Evolutionary conservation across 1,284 basidiomycete genomes (phyloP).

Genomic region (Mycena citricolor): DNA sequence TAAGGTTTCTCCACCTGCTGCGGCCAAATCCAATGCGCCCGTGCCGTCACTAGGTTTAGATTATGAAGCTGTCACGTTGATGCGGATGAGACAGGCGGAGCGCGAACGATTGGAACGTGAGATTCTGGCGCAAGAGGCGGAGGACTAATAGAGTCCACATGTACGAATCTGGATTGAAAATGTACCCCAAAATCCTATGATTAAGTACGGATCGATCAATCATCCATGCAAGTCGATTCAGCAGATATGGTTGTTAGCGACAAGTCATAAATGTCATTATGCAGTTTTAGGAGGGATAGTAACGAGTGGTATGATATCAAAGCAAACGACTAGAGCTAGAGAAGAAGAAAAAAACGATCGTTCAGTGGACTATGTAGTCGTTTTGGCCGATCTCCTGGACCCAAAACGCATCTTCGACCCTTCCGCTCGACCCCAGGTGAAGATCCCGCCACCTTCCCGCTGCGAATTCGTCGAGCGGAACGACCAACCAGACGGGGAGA

Average conservation of each 20-base stretch:
- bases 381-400: conserved; percentile 54
- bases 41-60: conserved; percentile 50
- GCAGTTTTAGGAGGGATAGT: too few relatives aligned
- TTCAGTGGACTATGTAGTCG: too few relatives aligned
- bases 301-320: too few relatives aligned
- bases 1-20: conserved; percentile 30
- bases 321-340: too few relatives aligned
- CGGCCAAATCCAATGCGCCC: conserved; percentile 28
- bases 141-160: too few relatives aligned
- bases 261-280: too few relatives aligned
- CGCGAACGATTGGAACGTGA: conserved; percentile 74
- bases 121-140: conserved; percentile 66
- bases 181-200: too few relatives aligned
- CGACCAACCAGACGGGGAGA: conserved; percentile 74
- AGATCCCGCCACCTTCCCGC: conserved; percentile 58
- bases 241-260: too few relatives aligned
- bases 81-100: conserved; percentile 80
- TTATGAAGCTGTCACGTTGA: conserved; percentile 79
- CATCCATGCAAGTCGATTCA: too few relatives aligned
- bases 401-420: conserved; percentile 67
- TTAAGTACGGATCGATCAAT: too few relatives aligned
- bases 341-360: too few relatives aligned
- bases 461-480: conserved; percentile 71
- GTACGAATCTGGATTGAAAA: too few relatives aligned
- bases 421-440: conserved; percentile 59